Evolutionary conservation across 495 filamentous ascomycete genomes (phyloP).

Genomic region (Podospora anserina): DNA sequence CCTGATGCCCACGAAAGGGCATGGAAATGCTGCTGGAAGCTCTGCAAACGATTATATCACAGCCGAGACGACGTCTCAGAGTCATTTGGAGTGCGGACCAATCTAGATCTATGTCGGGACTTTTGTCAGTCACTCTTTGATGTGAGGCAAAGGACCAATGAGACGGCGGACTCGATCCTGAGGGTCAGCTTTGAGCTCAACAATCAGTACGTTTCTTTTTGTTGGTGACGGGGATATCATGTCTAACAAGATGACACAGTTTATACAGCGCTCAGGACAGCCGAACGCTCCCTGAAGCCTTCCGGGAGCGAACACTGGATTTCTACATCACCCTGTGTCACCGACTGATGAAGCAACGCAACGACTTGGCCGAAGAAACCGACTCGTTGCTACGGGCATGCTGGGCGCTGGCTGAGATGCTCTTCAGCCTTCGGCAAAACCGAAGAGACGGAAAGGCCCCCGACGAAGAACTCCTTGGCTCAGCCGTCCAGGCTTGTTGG

Average conservation of each 20-base stretch:
- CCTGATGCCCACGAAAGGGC: conserved; percentile 76
- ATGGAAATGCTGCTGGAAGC: conserved; percentile 88
- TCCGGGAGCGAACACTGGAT: conserved; percentile 83
- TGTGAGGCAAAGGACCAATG: conserved; percentile 68
- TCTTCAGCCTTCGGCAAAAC: conserved; percentile 86
- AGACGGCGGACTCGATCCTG: conserved; percentile 76
- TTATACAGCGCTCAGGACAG: conserved; percentile 85
- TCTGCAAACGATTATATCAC: conserved; percentile 85
- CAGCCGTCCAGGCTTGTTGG: conserved; percentile 90
- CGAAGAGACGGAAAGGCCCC: conserved; percentile 66
- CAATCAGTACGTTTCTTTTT: conserved; percentile 59
- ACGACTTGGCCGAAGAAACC: conserved; percentile 69
- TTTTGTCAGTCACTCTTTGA: conserved; percentile 92
- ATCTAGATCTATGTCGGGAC: conserved; percentile 81
- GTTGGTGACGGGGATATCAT: background rate
- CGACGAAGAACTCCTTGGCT: conserved; percentile 80
- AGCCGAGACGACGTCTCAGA: conserved; percentile 68
- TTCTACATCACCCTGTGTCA: conserved; percentile 94
- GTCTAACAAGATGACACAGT: conserved; percentile 31
- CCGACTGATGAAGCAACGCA: conserved; percentile 88
- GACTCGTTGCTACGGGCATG: conserved; percentile 81
- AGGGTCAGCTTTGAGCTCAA: conserved; percentile 92
- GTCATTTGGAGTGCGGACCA: conserved; percentile 66
- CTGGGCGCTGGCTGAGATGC: conserved; percentile 89
- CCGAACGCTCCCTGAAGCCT: conserved; percentile 77